phyloP scores from a whole-genome alignment of 2,329 filamentous ascomycete genomes.

The Aspergillus calidoustus region DNA sequence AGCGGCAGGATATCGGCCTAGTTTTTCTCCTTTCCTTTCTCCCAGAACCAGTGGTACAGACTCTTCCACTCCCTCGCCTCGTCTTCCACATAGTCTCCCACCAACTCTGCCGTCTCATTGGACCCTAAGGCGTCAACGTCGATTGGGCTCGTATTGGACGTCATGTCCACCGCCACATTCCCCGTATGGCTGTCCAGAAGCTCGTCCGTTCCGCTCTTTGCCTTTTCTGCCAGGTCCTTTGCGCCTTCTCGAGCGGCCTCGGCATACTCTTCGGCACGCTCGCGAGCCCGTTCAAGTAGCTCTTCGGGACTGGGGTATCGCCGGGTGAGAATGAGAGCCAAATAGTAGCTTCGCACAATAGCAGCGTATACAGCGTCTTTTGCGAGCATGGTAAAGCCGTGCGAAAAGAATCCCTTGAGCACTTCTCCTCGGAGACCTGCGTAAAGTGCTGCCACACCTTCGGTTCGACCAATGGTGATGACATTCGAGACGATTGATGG shows the following conservation, averaged over 20 bases:
- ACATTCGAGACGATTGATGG: conserved; percentile 68
- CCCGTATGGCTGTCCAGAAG: conserved; percentile 30
- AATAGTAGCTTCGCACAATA: conserved; percentile 73
- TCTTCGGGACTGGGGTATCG: conserved; percentile 51
- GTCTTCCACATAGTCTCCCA: conserved; percentile 52
- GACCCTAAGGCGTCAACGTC: conserved; percentile 27
- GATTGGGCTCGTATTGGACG: conserved; percentile 25
- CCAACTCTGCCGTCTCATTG: conserved; percentile 51
- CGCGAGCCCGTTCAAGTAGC: conserved; percentile 43
- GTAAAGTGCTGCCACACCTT: conserved; percentile 74
- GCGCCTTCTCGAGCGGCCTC: conserved; percentile 46
- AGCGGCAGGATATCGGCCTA: background rate
- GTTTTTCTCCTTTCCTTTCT: conserved; percentile 32
- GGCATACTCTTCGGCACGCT: conserved; percentile 47
- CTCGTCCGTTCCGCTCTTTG: conserved; percentile 33
- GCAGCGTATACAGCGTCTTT: conserved; percentile 77
- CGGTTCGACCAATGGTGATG: conserved; percentile 59
- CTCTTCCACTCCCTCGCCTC: conserved; percentile 45
- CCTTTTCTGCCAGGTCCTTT: conserved; percentile 39
- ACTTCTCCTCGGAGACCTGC: conserved; percentile 77
- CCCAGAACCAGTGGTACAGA: conserved; percentile 50
- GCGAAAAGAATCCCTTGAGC: conserved; percentile 80
- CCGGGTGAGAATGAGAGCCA: conserved; percentile 57
- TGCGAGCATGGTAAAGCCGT: conserved; percentile 84
- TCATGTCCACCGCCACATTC: conserved; percentile 35